phyloP scores from a whole-genome alignment of 257 asterid species.

The Penstemon eatonii region DNA sequence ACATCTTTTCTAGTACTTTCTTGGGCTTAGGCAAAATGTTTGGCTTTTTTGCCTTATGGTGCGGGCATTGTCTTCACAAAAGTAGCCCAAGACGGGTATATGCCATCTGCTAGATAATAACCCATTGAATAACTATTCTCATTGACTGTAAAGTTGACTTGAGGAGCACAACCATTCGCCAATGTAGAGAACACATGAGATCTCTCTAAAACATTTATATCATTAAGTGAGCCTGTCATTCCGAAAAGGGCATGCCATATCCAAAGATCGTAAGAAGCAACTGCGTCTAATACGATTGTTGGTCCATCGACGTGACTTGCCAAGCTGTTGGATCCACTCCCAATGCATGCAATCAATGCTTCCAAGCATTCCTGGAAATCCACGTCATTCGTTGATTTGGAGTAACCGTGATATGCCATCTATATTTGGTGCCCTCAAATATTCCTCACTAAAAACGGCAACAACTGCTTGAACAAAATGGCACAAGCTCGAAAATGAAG shows the following conservation, averaged over 20 bases:
- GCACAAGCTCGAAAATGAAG: neutral
- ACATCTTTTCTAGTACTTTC: neutral
- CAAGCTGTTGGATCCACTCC: conserved; percentile 7
- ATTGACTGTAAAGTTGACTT: conserved; percentile 7
- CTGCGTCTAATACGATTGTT: conserved; percentile 18
- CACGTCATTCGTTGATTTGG: neutral
- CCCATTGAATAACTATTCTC: neutral
- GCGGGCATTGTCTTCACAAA: conserved; percentile 16
- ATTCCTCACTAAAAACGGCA: conserved; percentile 5
- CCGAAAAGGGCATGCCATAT: conserved; percentile 29
- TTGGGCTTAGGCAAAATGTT: neutral
- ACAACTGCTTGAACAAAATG: neutral
- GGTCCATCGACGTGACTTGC: neutral
- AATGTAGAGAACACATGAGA: conserved; percentile 5
- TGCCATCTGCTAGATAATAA: conserved; percentile 18
- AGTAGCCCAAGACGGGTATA: too few species aligned
- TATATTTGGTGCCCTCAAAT: conserved; percentile 3
- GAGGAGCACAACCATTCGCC: neutral
- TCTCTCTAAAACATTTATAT: conserved; percentile 10
- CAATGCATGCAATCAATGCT: conserved; percentile 11
- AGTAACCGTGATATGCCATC: conserved; percentile 6
- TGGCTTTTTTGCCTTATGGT: neutral
- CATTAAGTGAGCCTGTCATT: neutral
- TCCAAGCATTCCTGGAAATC: conserved; percentile 20
- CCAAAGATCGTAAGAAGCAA: conserved; percentile 22